These are phyloP conservation scores for Fonticula alba DNA, from an alignment of 78 protist species.

Conservation along the genomic window DNA sequence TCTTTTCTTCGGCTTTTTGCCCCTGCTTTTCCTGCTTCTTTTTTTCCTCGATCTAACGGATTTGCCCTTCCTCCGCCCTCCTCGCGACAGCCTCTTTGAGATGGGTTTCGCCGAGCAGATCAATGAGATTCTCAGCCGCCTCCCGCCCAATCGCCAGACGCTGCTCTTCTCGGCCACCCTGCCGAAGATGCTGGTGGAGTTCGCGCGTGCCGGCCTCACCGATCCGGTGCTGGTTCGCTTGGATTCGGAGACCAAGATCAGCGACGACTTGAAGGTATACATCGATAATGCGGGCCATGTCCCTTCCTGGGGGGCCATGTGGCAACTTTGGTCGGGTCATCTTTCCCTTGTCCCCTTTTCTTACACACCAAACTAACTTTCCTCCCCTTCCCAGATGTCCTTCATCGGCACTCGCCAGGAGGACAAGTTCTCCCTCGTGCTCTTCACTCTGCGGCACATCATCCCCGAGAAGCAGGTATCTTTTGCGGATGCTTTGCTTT, in stretches of 20 bases:
- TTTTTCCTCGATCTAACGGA: neutral
- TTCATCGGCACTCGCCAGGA: constrained; percentile 39
- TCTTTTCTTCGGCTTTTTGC: neutral
- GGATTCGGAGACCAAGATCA: constrained; percentile 71
- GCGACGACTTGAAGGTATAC: constrained; percentile 29
- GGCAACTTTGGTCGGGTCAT: no score
- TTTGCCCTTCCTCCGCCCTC: neutral
- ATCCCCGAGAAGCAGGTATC: constrained; percentile 21
- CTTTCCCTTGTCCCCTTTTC: neutral
- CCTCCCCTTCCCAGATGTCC: neutral
- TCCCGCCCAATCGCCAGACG: constrained; percentile 66
- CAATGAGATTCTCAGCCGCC: constrained; percentile 38
- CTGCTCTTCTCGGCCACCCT: constrained; percentile 87
- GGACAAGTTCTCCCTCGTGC: constrained; percentile 51
- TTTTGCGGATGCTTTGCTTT: no score
- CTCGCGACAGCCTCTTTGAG: constrained; percentile 83
- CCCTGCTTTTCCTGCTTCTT: neutral
- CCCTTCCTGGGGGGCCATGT: neutral
- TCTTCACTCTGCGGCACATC: constrained; percentile 31
- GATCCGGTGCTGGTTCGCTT: constrained; percentile 73
- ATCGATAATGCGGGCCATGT: neutral
- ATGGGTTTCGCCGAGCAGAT: constrained; percentile 84
- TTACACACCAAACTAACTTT: neutral
- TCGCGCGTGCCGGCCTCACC: constrained; percentile 54
- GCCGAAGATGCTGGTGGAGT: constrained; percentile 72